These are phyloP conservation scores for Physaria fendleri DNA, from an alignment of 345 rosid species.

Conservation along the genomic window DNA sequence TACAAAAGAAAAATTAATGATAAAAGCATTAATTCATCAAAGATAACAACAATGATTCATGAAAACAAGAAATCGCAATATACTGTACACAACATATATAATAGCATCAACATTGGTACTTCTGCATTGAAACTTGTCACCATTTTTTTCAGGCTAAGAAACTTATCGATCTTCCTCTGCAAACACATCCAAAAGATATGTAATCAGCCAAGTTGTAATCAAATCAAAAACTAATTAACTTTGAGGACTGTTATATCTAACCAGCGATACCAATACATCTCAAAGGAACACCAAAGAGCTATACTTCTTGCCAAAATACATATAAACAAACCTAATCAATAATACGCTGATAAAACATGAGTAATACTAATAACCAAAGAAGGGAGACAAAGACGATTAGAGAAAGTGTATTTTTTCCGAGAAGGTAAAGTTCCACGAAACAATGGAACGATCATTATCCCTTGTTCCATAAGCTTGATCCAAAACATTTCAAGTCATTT, in stretches of 20 bases:
- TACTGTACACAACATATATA: too few relatives aligned
- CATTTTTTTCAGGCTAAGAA: constrained; percentile 62
- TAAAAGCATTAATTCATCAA: too few relatives aligned
- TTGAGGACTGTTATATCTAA: too few relatives aligned
- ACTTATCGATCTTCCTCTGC: constrained; percentile 78
- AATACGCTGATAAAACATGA: not conserved
- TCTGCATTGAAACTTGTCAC: constrained; percentile 96
- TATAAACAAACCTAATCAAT: not conserved
- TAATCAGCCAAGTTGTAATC: too few relatives aligned
- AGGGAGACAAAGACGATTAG: constrained; percentile 4
- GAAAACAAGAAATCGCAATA: too few relatives aligned
- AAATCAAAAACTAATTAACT: too few relatives aligned
- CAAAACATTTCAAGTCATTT: constrained; percentile 16
- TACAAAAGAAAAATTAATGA: too few relatives aligned
- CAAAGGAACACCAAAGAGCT: too few relatives aligned
- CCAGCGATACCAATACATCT: too few relatives aligned
- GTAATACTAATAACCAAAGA: not conserved
- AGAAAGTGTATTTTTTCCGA: not conserved
- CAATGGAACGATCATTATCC: constrained; percentile 9
- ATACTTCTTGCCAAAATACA: too few relatives aligned
- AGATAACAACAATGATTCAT: too few relatives aligned
- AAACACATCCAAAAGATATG: constrained; percentile 10
- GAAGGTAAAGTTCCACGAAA: constrained; percentile 24
- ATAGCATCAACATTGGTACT: too few relatives aligned
- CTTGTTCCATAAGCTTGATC: constrained; percentile 26